These are phyloP conservation scores for Aspergillus spinulosporus DNA, from an alignment of 2,329 filamentous ascomycete genomes.

Conservation along the genomic window DNA sequence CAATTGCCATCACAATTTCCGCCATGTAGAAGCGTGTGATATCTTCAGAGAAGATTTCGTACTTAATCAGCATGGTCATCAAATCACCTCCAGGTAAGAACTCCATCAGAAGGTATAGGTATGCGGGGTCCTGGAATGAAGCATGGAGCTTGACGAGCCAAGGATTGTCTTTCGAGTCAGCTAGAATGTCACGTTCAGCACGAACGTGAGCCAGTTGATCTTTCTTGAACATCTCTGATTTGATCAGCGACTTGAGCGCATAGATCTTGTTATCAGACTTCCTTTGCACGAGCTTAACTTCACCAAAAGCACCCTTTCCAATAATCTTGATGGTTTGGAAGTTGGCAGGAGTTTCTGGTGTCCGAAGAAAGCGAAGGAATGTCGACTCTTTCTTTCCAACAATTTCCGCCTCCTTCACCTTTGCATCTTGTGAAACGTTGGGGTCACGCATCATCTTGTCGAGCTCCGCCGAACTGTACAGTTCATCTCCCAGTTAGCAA, in stretches of 20 bases:
- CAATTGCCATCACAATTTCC: slow-evolving; percentile 95
- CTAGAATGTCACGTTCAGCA: slow-evolving; percentile 94
- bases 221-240: slow-evolving; percentile 99
- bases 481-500: slow-evolving; percentile 2
- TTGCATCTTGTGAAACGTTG: slow-evolving; percentile 70
- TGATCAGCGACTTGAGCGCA: slow-evolving; percentile 96
- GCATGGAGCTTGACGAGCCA: slow-evolving; percentile 99
- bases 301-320: slow-evolving; percentile 96
- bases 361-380: slow-evolving; percentile 90
- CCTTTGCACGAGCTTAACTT: slow-evolving; percentile 96
- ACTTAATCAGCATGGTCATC: slow-evolving; percentile 99
- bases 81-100: slow-evolving; percentile 96
- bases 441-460: slow-evolving; percentile 81
- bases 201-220: slow-evolving; percentile 97
- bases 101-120: slow-evolving; percentile 99
- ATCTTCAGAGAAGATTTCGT: slow-evolving; percentile 98
- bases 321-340: slow-evolving; percentile 98
- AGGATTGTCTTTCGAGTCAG: slow-evolving; percentile 92
- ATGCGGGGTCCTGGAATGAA: slow-evolving; percentile 94
- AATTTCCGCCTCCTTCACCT: slow-evolving; percentile 80
- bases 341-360: slow-evolving; percentile 89
- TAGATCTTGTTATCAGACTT: slow-evolving; percentile 97
- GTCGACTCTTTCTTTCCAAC: slow-evolving; percentile 86
- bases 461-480: slow-evolving; percentile 78
- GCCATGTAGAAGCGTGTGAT: slow-evolving; percentile 99